These are phyloP conservation scores for Cydonia oblonga DNA, from an alignment of 331 rosid species.

Conservation along the genomic window DNA sequence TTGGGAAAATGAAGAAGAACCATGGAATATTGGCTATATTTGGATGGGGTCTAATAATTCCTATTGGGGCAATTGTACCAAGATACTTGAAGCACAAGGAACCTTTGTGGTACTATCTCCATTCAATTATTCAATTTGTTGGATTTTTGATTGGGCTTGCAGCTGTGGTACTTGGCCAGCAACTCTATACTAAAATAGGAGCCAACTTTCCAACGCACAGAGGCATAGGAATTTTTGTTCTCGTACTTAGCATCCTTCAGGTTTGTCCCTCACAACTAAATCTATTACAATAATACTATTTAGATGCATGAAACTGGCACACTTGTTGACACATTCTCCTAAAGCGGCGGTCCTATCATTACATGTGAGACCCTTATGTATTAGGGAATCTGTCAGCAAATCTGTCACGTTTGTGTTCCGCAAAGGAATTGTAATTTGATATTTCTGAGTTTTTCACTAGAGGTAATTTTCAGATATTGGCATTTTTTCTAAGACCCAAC, in stretches of 20 bases:
- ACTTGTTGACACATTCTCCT: not conserved
- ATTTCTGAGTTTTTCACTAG: not conserved
- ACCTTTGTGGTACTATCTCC: constrained; percentile 92
- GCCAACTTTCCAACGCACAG: constrained; percentile 74
- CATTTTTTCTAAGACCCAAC: constrained; percentile 41
- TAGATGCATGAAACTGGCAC: not conserved
- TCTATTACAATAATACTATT: not conserved
- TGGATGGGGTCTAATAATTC: constrained; percentile 90
- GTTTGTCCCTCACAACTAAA: constrained; percentile 25
- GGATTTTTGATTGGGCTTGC: constrained; percentile 79
- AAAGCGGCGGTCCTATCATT: not conserved
- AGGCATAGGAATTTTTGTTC: constrained; percentile 61
- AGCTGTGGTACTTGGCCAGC: constrained; percentile 70
- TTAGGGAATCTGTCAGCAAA: no score
- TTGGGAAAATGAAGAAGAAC: constrained; percentile 58
- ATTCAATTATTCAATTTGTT: constrained; percentile 64
- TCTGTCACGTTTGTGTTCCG: not conserved
- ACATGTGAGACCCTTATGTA: not conserved
- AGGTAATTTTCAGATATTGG: constrained; percentile 29
- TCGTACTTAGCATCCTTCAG: constrained; percentile 83
- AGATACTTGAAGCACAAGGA: constrained; percentile 92
- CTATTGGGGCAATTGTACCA: constrained; percentile 78
- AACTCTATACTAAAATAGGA: constrained; percentile 47
- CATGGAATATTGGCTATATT: constrained; percentile 81
- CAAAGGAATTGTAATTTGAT: not conserved